Percentiles rank a stretch among this genome's conserved stretches.
phyloP scores from a whole-genome alignment of 2,329 filamentous ascomycete genomes.

The Lasiodiplodia gonubiensis region DNA sequence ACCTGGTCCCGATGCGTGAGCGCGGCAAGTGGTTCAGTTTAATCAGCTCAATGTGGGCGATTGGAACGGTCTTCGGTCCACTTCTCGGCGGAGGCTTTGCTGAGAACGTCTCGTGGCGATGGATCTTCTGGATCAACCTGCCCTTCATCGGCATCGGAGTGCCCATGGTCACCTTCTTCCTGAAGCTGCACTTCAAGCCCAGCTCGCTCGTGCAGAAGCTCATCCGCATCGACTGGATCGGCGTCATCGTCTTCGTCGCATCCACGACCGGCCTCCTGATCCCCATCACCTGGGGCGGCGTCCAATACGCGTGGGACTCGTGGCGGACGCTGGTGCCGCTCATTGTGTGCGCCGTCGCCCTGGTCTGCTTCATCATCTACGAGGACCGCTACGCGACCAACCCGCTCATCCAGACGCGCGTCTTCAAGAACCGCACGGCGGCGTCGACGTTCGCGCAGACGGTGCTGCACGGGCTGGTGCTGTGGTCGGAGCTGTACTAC shows the following conservation, averaged over 20 bases:
- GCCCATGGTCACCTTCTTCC: conserved; percentile 57
- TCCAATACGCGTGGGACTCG: conserved; percentile 68
- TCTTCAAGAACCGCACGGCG: conserved; percentile 58
- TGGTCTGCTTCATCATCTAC: conserved; percentile 61
- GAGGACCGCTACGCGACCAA: conserved; percentile 59
- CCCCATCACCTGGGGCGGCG: conserved; percentile 68
- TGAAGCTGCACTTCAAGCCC: conserved; percentile 58
- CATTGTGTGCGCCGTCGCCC: conserved; percentile 58
- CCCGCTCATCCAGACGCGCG: conserved; percentile 54
- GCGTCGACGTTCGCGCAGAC: conserved; percentile 59
- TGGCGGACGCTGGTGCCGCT: conserved; percentile 69
- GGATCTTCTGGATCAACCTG: conserved; percentile 71
- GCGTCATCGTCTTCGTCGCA: conserved; percentile 65
- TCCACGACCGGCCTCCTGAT: conserved; percentile 66
- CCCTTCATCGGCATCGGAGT: conserved; percentile 60
- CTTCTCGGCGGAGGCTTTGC: conserved; percentile 59
- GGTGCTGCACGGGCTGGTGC: conserved; percentile 62
- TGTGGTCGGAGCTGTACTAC: conserved; percentile 50
- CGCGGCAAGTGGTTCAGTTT: conserved; percentile 52
- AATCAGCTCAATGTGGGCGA: conserved; percentile 56
- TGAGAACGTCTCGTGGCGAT: conserved; percentile 61
- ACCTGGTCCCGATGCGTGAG: conserved; percentile 52
- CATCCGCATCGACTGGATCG: conserved; percentile 66
- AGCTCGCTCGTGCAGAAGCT: conserved; percentile 57
- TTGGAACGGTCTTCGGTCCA: conserved; percentile 62